Evolutionary conservation across 805 yeast species (phyloP).

Genomic region (Jamesozyma rosinii): DNA sequence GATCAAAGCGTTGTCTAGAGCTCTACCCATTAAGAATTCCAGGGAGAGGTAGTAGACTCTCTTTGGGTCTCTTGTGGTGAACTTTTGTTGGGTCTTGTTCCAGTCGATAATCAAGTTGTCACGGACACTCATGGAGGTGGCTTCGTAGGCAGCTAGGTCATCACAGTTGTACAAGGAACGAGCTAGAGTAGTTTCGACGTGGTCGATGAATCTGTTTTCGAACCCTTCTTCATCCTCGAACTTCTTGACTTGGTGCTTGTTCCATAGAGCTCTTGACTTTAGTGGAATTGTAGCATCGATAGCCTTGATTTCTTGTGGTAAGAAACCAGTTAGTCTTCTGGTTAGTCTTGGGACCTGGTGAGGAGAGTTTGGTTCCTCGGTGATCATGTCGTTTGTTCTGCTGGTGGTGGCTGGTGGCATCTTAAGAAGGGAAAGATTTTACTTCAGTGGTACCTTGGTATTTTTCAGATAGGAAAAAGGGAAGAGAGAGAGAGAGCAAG

Average conservation of each 20-base stretch:
- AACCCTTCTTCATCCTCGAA: constrained; percentile 46
- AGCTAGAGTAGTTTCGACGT: constrained; percentile 88
- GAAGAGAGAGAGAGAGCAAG: background rate
- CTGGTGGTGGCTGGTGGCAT: constrained; percentile 15
- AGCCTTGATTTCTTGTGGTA: constrained; percentile 79
- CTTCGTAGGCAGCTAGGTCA: constrained; percentile 85
- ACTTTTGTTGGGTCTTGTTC: constrained; percentile 89
- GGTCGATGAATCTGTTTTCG: constrained; percentile 62
- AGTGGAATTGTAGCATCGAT: constrained; percentile 77
- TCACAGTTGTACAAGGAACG: constrained; percentile 88
- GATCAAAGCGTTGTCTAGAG: constrained; percentile 86
- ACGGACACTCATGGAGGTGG: constrained; percentile 68
- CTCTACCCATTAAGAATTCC: constrained; percentile 91
- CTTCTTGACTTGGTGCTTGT: constrained; percentile 50
- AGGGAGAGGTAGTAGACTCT: constrained; percentile 78
- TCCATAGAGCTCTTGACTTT: constrained; percentile 70
- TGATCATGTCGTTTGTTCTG: constrained; percentile 23
- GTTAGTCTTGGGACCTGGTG: constrained; percentile 40
- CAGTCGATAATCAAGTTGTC: constrained; percentile 77
- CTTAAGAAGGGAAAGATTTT: background rate
- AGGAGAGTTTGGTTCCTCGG: constrained; percentile 28
- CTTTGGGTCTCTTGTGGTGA: constrained; percentile 74
- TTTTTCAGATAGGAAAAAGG: background rate
- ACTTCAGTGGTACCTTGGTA: too few species aligned
- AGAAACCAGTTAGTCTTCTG: constrained; percentile 79